Evolutionary conservation across 805 yeast species (phyloP), one percentile per base, ranked within the genome.

Genomic region (Spathaspora sp.): DNA sequence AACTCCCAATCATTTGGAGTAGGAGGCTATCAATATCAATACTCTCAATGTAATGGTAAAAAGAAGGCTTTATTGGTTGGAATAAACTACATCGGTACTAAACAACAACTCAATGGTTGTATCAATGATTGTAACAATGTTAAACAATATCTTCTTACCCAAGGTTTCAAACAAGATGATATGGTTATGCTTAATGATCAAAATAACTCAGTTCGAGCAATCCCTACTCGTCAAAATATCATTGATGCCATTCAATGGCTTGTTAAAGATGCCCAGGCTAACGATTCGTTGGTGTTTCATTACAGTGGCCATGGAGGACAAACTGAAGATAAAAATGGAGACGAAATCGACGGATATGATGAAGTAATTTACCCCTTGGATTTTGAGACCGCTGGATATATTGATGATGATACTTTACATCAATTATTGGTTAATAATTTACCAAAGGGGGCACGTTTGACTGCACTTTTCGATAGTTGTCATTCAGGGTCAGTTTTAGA

Each of bases 261-360:
- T 19, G 92, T 86, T 18, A 72, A 72, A 18, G 86, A 76, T 55
- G 94, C 96, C 0, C 73, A 70, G 57, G 85, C 94, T 14, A 87
- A 89, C 58, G 96, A 89, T 68, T 80, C 90, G 8, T 67, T 89
- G 47, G 84, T 89, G 59, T 82, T 89, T 76, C 96, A 89, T 65
- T 89, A 85, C 63, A 86, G 94, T 0, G 94, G 96, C 7, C 96
- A 89, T 63, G 96, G 96, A 29, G 90, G 94, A 1, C 87, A 83
- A 61, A 80, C 83, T 4, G 68, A 73, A 46, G 96, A 89, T 64
- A 62, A 70, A 39, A 81, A 83, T 60, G 90, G 90, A 20, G 94
- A 87, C 61, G 93, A 87, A 60, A 88, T 78, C 17, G 87, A 83
- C 59, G 90, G 90, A 0, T 77, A 72, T 60, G 92, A 86, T 65